Evolutionary conservation across 352 stramenopile species (phyloP).

Genomic region (Pythium volutum): DNA sequence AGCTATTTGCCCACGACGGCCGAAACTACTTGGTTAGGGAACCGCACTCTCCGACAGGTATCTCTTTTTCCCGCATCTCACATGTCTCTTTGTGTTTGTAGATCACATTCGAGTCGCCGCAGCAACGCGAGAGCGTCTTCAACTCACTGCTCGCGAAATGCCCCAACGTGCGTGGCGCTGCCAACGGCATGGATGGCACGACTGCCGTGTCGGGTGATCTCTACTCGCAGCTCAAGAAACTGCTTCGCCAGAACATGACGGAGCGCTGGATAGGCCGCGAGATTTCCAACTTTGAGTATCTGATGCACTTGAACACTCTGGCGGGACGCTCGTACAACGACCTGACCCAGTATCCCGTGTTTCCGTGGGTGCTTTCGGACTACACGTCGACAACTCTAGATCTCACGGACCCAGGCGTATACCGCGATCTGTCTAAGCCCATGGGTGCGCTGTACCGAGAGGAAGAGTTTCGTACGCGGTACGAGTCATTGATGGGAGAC

Average conservation of each 20-base stretch:
- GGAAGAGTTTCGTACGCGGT: conserved; percentile 69
- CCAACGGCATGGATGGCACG: conserved; percentile 57
- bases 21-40: conserved; percentile 69
- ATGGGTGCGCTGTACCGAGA: conserved; percentile 95
- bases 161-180: conserved; percentile 62
- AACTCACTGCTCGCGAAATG: conserved; percentile 72
- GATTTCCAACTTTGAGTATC: conserved; percentile 94
- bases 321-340: conserved; percentile 97
- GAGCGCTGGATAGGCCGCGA: conserved; percentile 70
- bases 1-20: conserved; percentile 72
- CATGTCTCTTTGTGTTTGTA: conserved; percentile 15
- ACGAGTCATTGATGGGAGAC: conserved; percentile 51
- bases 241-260: conserved; percentile 74
- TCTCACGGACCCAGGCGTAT: conserved; percentile 89
- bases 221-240: conserved; percentile 64
- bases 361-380: conserved; percentile 97
- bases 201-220: conserved; percentile 39
- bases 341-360: conserved; percentile 98
- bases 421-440: conserved; percentile 95
- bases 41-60: not conserved
- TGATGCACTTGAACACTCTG: conserved; percentile 96
- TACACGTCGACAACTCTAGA: conserved; percentile 94
- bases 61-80: too few relatives aligned
- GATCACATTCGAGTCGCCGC: conserved; percentile 63
- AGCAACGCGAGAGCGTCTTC: conserved; percentile 68